Evolutionary conservation across 2,329 filamentous ascomycete genomes (phyloP).

Genomic region (Trichoderma gracile): DNA sequence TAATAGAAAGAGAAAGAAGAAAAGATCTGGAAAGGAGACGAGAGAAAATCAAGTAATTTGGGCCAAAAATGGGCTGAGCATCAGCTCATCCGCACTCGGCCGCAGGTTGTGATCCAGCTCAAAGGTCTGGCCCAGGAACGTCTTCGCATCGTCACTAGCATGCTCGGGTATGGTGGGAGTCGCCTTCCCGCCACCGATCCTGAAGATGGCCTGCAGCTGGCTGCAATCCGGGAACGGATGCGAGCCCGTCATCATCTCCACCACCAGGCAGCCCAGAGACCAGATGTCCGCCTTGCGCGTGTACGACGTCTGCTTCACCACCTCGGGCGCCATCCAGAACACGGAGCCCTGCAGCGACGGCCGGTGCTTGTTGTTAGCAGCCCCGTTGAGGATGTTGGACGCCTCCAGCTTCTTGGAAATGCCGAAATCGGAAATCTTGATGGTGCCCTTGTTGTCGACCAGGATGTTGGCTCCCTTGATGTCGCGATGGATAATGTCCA

Average conservation of each 20-base stretch:
- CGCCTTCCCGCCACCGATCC: slow-evolving; percentile 87
- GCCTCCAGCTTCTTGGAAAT: slow-evolving; percentile 98
- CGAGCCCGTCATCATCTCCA: slow-evolving; percentile 98
- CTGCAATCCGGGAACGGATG: slow-evolving; percentile 97
- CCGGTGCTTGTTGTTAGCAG: slow-evolving; percentile 66
- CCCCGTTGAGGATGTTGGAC: slow-evolving; percentile 74
- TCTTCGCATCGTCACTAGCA: slow-evolving; percentile 79
- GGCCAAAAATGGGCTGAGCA: slow-evolving; percentile 78
- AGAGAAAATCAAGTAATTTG: slow-evolving; percentile 52
- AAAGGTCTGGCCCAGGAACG: slow-evolving; percentile 86
- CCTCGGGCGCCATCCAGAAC: slow-evolving; percentile 99
- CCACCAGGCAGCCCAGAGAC: slow-evolving; percentile 93
- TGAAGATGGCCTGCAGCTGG: slow-evolving; percentile 97
- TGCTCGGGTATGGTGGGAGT: slow-evolving; percentile 85
- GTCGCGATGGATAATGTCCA: slow-evolving; percentile 96
- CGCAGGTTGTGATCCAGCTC: slow-evolving; percentile 92
- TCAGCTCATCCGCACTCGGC: slow-evolving; percentile 87
- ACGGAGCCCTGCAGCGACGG: slow-evolving; percentile 93
- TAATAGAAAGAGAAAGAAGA: not conserved
- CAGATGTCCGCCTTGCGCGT: slow-evolving; percentile 98
- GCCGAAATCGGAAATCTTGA: slow-evolving; percentile 99
- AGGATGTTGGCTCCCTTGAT: slow-evolving; percentile 99
- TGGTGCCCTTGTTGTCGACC: slow-evolving; percentile 97
- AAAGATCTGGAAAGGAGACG: too few species aligned
- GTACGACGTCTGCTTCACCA: slow-evolving; percentile 96